These are phyloP conservation scores for Echites panduratus DNA, from an alignment of 257 asterid species.

Conservation along the genomic window DNA sequence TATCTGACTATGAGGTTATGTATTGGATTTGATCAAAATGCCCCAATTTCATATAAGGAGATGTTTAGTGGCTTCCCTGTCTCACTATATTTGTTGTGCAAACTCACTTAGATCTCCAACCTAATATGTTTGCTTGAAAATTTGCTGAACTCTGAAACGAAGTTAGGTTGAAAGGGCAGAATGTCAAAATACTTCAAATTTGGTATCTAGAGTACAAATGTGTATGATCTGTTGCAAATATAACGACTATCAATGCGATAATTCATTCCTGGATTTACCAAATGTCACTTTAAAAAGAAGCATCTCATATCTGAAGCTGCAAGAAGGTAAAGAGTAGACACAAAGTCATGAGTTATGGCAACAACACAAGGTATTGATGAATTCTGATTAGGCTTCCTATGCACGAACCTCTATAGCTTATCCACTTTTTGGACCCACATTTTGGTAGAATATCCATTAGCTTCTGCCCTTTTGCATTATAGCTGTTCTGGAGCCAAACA, in stretches of 20 bases:
- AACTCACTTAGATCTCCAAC: conserved; percentile 23
- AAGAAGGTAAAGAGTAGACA: neutral
- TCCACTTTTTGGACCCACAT: neutral
- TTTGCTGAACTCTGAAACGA: neutral
- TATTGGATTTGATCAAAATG: conserved; percentile 27
- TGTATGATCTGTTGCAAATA: neutral
- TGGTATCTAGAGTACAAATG: neutral
- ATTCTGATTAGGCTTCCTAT: neutral
- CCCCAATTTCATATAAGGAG: conserved; percentile 27
- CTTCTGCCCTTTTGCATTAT: neutral
- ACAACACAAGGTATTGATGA: neutral
- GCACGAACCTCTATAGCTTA: neutral
- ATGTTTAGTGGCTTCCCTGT: conserved; percentile 24
- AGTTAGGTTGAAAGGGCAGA: neutral
- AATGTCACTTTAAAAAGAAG: neutral
- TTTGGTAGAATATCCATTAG: neutral
- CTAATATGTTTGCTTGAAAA: conserved; percentile 33
- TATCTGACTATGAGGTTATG: neutral
- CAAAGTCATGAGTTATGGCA: neutral
- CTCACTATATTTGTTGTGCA: neutral
- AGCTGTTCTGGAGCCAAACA: conserved; percentile 1
- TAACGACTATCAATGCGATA: neutral
- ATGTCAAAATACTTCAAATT: neutral
- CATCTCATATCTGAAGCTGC: neutral
- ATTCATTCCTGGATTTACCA: too few species aligned